These are phyloP conservation scores for Fusarium lateritium DNA, from an alignment of 2,329 filamentous ascomycete genomes.

Conservation along the genomic window DNA sequence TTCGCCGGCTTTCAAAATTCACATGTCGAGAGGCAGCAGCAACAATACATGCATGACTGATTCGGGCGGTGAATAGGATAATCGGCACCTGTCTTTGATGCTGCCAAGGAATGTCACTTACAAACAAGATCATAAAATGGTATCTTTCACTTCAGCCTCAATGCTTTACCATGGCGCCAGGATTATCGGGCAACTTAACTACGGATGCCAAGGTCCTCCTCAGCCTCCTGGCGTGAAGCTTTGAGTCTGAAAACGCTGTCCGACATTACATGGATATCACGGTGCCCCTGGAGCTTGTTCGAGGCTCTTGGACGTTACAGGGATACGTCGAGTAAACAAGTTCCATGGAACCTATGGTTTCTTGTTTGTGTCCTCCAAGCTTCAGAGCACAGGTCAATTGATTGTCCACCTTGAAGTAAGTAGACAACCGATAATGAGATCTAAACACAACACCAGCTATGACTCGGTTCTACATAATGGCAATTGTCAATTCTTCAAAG, in stretches of 20 bases:
- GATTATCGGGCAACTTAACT: background rate
- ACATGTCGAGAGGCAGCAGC: too few species aligned
- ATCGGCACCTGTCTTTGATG: conserved; percentile 11
- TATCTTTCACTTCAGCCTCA: background rate
- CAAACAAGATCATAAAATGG: background rate
- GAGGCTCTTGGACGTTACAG: background rate
- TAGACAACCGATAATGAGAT: background rate
- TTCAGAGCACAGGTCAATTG: conserved; percentile 1
- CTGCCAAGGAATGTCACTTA: conserved; percentile 6
- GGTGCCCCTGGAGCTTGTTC: background rate
- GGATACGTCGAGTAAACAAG: conserved; percentile 5
- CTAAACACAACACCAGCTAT: background rate
- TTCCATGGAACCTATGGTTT: background rate
- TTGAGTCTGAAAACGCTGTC: conserved; percentile 11
- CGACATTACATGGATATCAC: conserved; percentile 18
- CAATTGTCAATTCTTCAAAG: background rate
- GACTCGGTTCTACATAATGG: background rate
- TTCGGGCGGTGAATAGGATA: conserved; percentile 29
- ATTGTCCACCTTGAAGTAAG: background rate
- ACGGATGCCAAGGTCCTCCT: conserved; percentile 6
- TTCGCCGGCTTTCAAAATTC: background rate
- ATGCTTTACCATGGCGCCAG: background rate
- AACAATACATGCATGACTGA: background rate
- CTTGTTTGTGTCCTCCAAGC: background rate
- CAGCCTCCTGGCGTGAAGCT: conserved; percentile 25